phyloP scores from a whole-genome alignment of 345 rosid genomes.

The Gossypioides kirkii region DNA sequence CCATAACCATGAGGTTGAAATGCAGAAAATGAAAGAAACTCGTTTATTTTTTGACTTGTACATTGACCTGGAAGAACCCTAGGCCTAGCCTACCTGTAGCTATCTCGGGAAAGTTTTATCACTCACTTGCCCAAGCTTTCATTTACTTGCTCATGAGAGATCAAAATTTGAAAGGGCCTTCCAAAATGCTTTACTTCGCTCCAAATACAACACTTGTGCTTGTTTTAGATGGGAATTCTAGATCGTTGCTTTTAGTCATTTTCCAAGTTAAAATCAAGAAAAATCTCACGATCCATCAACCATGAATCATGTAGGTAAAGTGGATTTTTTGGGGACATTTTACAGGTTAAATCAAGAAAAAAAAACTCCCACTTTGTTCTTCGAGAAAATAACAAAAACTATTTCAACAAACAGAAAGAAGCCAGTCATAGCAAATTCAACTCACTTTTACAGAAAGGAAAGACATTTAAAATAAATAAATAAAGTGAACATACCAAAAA shows the following conservation, averaged over 20 bases:
- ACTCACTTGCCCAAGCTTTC: neutral
- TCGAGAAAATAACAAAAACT: slow-evolving; percentile 1
- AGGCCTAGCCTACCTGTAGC: slow-evolving; percentile 22
- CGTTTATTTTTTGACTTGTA: slow-evolving; percentile 10
- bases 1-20: slow-evolving; percentile 10
- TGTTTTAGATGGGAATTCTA: neutral
- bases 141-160: slow-evolving; percentile 4
- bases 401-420: slow-evolving; percentile 8
- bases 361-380: slow-evolving; percentile 8
- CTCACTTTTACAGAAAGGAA: neutral
- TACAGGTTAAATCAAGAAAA: neutral
- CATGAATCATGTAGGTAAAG: slow-evolving; percentile 3
- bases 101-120: slow-evolving; percentile 3
- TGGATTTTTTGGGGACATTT: slow-evolving; percentile 1
- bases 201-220: neutral
- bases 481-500: too few relatives aligned
- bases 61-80: slow-evolving; percentile 26
- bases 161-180: neutral
- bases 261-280: slow-evolving; percentile 17
- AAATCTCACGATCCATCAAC: slow-evolving; percentile 14
- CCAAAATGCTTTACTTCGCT: neutral
- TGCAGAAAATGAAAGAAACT: neutral
- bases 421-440: slow-evolving; percentile 6
- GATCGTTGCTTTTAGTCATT: neutral
- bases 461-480: neutral